Evolutionary conservation across 495 filamentous ascomycete species (phyloP), one percentile per base, ranked within the genome.

Genomic region (Aspergillus avenaceus): DNA sequence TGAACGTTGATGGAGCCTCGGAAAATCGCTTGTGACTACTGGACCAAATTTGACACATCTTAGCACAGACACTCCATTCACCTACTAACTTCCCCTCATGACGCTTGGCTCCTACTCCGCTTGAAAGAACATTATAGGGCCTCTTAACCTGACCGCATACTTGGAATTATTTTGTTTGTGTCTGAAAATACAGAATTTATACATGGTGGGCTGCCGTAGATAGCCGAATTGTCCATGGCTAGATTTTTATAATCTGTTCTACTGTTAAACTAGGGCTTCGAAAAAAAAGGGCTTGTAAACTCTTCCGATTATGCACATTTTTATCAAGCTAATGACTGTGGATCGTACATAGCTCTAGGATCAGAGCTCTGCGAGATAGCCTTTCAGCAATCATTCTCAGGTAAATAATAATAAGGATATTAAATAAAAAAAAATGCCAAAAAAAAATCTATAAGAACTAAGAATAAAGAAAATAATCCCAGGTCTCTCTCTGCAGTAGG

Each of bases 61-160:
- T 41, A 56, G 50, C 50, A 54, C 47, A 37, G 53, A 56, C 57
- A 31, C 48, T 50, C 49, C 40, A 29, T 49, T 27, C 41, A 18
- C 50, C 50, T 37, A 12, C 41, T n/a, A n/a, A 8, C 43, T 8
- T 16, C 45, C 32, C 40, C 53, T 54, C 48, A 41, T 43, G 25
- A 28, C 29, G 47, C 47, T 58, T 52, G 44, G 42, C 53, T 54
- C 49, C 43, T 25, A 8, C 22, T 19, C 40, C 21, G 12, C 23
- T 43, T 28, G 19, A 19, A 16, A 38, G 34, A n/a, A n/a, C 16
- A 38, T 38, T 38, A 36, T 16, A 36, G 32, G 32, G 13, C 32
- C 32, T 36, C n/a, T 36, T 36, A 36, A 36, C 32, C 18, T 36
- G 32, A 36, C 34, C 34, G 34, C 34, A 38, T 38, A 14, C 34